These are phyloP conservation scores for Aureobasidium vineae DNA, from an alignment of 2,329 filamentous ascomycete genomes.

Conservation along the genomic window DNA sequence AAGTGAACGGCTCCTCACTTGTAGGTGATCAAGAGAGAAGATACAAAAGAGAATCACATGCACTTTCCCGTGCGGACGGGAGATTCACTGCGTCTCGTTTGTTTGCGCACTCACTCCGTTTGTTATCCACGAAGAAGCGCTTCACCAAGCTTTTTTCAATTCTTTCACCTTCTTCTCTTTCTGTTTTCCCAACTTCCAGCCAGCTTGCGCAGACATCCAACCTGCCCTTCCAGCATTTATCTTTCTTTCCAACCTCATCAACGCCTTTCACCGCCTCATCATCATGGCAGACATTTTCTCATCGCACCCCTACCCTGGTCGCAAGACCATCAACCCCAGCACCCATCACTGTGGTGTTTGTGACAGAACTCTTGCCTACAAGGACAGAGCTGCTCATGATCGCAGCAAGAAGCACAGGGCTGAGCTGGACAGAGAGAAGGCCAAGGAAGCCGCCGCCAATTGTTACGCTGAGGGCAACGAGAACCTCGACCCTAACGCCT, in stretches of 20 bases:
- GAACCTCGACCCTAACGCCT: slow-evolving; percentile 8
- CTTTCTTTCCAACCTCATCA: neutral
- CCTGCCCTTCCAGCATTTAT: neutral
- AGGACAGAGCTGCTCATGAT: slow-evolving; percentile 23
- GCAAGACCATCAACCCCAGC: slow-evolving; percentile 1
- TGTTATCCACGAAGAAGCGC: neutral
- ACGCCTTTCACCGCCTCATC: neutral
- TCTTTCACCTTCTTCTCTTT: neutral
- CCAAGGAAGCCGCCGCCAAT: slow-evolving; percentile 4
- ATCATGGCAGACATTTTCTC: slow-evolving; percentile 23
- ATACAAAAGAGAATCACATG: neutral
- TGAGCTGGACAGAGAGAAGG: neutral
- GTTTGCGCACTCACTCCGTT: slow-evolving; percentile 12
- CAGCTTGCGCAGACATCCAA: neutral
- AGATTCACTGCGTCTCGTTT: neutral
- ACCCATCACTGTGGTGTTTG: slow-evolving; percentile 9
- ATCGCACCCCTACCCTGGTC: slow-evolving; percentile 17
- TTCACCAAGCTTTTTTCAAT: neutral
- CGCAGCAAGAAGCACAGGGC: slow-evolving; percentile 24
- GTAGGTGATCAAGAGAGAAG: neutral
- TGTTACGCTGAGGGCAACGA: neutral
- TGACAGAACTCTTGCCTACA: slow-evolving; percentile 14
- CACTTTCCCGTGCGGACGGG: neutral
- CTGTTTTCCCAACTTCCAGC: neutral
- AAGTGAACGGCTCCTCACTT: neutral